phyloP scores from a whole-genome alignment of 371 early-diverging fungal genomes.

The Batkoa obscura region DNA sequence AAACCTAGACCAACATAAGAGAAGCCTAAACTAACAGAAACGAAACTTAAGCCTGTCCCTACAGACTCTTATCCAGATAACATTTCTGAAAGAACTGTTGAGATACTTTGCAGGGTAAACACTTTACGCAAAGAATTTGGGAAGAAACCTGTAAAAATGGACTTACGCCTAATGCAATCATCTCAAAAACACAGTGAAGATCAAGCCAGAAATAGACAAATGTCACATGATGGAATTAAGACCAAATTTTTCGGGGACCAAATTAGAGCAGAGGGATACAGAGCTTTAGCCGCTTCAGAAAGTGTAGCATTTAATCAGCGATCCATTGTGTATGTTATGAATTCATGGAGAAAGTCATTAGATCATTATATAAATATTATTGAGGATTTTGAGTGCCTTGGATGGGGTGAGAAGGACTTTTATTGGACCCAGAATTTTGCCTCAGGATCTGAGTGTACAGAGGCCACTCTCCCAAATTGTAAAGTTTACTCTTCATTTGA shows the following conservation, averaged over 20 bases:
- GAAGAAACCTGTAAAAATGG: not conserved
- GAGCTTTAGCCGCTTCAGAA: conserved; percentile 14
- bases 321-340: conserved; percentile 12
- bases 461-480: too few relatives aligned
- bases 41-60: too few relatives aligned
- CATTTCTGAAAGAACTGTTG: too few relatives aligned
- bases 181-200: conserved; percentile 16
- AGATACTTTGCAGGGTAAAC: not conserved
- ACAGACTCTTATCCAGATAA: too few relatives aligned
- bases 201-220: conserved; percentile 10
- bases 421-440: conserved; percentile 2
- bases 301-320: conserved; percentile 21
- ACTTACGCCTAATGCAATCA: conserved; percentile 6
- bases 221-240: conserved; percentile 15
- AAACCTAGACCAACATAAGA: too few relatives aligned
- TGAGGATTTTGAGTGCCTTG: not conserved
- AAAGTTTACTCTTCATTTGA: too few relatives aligned
- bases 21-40: too few relatives aligned
- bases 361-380: conserved; percentile 23
- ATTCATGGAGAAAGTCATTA: conserved; percentile 19
- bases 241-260: conserved; percentile 9
- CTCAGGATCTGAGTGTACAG: too few relatives aligned
- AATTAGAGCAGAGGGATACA: conserved; percentile 5
- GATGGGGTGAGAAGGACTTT: not conserved
- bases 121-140: not conserved